Base-by-base conservation (phyloP, 2,329 filamentous ascomycete species). In the Ceratocystis ficicola region DNA sequence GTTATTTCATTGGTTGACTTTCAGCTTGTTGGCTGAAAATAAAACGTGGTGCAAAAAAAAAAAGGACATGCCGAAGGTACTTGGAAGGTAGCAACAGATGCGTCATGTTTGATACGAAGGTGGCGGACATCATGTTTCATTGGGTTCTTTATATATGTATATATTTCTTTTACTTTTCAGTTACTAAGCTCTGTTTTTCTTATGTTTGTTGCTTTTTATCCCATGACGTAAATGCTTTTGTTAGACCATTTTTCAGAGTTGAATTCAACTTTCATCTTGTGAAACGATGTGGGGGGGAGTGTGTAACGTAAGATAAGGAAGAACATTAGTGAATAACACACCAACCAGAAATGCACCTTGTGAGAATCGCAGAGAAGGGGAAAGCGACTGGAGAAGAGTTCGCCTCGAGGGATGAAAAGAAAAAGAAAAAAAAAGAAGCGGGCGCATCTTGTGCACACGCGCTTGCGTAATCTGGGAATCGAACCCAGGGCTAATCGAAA, bases 221-320 rank as follows among this genome's bases (percentile, higher is more conserved):
- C 50, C 63, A 60, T 57, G 32, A 65, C 32, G 52, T 57, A 64
- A 46, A 41, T 59, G 17, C 41, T 55, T 55, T 65, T 52, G 44
- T 48, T 63, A 32, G 6, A 32, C 30, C 1, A 32, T 0, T 7
- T 7, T 7, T 32, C 5, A 32, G 30, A 32, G 30, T 32, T 20
- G 32, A 46, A 28, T 32, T 30, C 46, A 30, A 44, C 25, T 52
- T 5, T 25, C 25, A 25, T 20, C n/a, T 48, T 48, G 44, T 52
- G 25, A 25, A 25, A 8, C 48, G 20, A 22, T 25, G 20, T 7
- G 3, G 17, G 15, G 30, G 30, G 28, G 28, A 28, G 0, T 2
- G 15, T 46, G 44, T 46, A 20, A 15, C 5, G 48, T 52, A 17
- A 52, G 20, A 15, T 7, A 25, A 12, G 10, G 12, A 36, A 12